A percentile compares a stretch with the other conserved stretches of the same genome.
Evolutionary conservation across 1,284 basidiomycete genomes (phyloP).

Genomic region (Trichosporon sp.): DNA sequence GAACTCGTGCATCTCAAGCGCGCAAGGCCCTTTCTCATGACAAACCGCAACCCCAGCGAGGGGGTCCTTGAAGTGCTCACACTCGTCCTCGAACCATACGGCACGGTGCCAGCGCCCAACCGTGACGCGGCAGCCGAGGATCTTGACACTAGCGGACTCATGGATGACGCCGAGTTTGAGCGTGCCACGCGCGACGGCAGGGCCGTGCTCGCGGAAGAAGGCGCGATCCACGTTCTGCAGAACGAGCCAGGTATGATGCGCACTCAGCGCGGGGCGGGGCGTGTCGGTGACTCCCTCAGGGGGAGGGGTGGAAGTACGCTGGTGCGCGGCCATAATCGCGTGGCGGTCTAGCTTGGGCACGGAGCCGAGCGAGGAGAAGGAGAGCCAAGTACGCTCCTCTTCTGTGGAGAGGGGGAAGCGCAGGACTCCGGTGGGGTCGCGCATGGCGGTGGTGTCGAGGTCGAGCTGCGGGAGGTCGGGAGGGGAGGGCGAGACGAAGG

Average conservation of each 20-base stretch:
- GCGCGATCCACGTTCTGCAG: not conserved
- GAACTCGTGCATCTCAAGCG: not conserved
- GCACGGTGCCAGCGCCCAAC: not conserved
- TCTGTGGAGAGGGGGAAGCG: not conserved
- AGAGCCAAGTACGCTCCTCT: not conserved
- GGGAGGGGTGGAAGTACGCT: too few species aligned
- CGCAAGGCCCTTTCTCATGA: not conserved
- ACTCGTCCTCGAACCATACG: constrained; percentile 5
- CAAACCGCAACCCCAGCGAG: not conserved
- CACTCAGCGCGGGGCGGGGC: not conserved
- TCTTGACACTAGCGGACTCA: not conserved
- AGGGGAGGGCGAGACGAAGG: not conserved
- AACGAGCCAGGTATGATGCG: not conserved
- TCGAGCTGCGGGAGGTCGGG: not conserved
- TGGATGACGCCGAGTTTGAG: not conserved
- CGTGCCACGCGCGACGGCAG: not conserved
- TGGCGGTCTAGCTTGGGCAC: constrained; percentile 34
- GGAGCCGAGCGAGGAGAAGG: constrained; percentile 24
- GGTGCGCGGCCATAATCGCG: constrained; percentile 24
- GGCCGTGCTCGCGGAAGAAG: not conserved
- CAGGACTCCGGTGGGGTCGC: not conserved
- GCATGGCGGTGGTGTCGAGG: not conserved
- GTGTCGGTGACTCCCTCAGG: not conserved
- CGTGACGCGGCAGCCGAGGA: not conserved
- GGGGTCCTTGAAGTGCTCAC: not conserved